Base-by-base conservation (phyloP, 2,329 filamentous ascomycete species). In the Exophiala sp. region DNA sequence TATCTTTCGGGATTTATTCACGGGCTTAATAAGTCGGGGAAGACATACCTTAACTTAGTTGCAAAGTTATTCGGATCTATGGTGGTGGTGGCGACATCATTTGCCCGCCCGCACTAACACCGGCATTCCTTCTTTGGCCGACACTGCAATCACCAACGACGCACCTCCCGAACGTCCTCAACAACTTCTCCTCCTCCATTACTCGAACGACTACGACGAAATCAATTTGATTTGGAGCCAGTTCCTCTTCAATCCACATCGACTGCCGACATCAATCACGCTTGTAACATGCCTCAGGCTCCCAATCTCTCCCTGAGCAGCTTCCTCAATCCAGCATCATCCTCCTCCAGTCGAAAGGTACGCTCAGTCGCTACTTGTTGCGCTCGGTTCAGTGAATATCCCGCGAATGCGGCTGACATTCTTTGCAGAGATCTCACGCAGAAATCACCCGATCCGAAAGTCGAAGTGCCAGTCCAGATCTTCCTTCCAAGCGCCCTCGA, bases 401-500 rank as follows among this genome's bases (percentile, higher is more conserved):
- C 24, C 24, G 24, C 24, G n/a, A 41, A 46, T 24, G 10, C 11
- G 7, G 7, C 43, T 54, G 40, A 47, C 38, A 36, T 14, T 16
- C 10, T 29, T 34, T 12, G 46, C 52, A 63, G 61, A 59, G 61
- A 54, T 54, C 61, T 41, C 56, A 62, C 54, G 58, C 55, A 16
- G 59, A 63, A 40, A 62, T 62, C 33, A 61, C 59, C 46, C 48
- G 60, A 41, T 63, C 62, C 9, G 14, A 58, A 54, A 63, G 60
- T 45, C 58, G 60, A 53, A 62, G 57, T 43, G 29, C 34, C 38
- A 63, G 51, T 43, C 62, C 62, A 29, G 50, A 52, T 51, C 50
- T 66, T 54, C 48, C 63, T 58, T 56, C 55, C 12, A 63, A 63
- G 42, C 60, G 62, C 35, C 56, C 54, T 12, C 55, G 61, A 36